Percentiles rank a stretch among this genome's conserved stretches.
Conservation (phyloP, 495 filamentous ascomycete species). For the Penicillium verhagenii region DNA sequence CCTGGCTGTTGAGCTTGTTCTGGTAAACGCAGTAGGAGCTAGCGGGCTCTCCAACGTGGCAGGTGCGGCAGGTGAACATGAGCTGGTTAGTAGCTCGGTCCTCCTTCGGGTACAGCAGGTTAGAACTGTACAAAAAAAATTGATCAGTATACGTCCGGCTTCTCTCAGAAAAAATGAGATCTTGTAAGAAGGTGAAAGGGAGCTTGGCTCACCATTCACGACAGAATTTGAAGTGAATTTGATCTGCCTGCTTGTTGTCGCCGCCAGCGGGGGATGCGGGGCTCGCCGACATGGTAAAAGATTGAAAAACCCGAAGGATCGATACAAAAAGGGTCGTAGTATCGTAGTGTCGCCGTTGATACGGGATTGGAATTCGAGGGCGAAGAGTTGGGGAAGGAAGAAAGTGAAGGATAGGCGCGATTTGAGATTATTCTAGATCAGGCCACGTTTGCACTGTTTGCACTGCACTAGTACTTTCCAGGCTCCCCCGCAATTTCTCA, state of each 20-base stretch:
- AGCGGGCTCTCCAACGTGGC: slow-evolving; percentile 84
- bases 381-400: background rate
- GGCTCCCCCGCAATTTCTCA: slow-evolving; percentile 26
- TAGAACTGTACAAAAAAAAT: slow-evolving; percentile 66
- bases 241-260: slow-evolving; percentile 61
- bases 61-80: slow-evolving; percentile 84
- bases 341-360: no score
- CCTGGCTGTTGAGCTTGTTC: slow-evolving; percentile 82
- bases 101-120: slow-evolving; percentile 97
- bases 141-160: background rate
- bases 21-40: slow-evolving; percentile 84
- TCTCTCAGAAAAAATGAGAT: no score
- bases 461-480: background rate
- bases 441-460: slow-evolving; percentile 21
- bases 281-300: slow-evolving; percentile 53
- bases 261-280: slow-evolving; percentile 56
- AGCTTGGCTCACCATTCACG: slow-evolving; percentile 71
- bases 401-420: background rate
- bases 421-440: background rate
- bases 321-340: no score
- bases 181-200: background rate
- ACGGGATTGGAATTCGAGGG: background rate
- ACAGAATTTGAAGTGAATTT: slow-evolving; percentile 95
- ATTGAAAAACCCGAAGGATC: background rate
- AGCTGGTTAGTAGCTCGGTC: slow-evolving; percentile 64